Evolutionary conservation across 768 basidiomycete genomes (phyloP).

Genomic region (Lentinula sp.): DNA sequence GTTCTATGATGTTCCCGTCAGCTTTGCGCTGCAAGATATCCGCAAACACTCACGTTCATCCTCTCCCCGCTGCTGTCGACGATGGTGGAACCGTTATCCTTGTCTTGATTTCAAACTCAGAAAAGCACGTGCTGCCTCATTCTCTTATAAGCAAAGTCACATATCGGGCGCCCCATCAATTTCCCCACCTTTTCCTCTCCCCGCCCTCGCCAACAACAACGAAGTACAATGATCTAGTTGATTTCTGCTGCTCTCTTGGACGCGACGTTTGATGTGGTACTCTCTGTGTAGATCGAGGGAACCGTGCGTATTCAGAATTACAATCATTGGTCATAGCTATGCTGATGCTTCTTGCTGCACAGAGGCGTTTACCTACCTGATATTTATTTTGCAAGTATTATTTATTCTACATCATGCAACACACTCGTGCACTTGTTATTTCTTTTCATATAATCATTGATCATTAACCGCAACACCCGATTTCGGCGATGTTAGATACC

Average conservation of each 20-base stretch:
- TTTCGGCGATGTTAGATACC: too few relatives aligned
- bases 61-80: slow-evolving; percentile 19
- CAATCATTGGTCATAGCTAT: too few relatives aligned
- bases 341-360: too few relatives aligned
- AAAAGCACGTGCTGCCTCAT: neutral
- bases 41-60: slow-evolving; percentile 24
- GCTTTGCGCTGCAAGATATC: slow-evolving; percentile 18
- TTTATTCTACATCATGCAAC: too few relatives aligned
- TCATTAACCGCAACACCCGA: too few relatives aligned
- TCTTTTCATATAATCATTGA: too few relatives aligned
- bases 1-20: slow-evolving; percentile 45
- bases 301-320: too few relatives aligned
- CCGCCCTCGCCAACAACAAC: neutral
- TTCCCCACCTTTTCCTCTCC: neutral
- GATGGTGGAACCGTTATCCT: slow-evolving; percentile 9
- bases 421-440: too few relatives aligned
- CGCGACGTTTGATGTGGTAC: neutral
- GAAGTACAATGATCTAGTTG: too few relatives aligned
- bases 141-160: slow-evolving; percentile 1
- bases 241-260: neutral
- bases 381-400: too few relatives aligned
- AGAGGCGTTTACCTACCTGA: too few relatives aligned
- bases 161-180: slow-evolving; percentile 2
- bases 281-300: neutral
- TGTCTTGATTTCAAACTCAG: slow-evolving; percentile 5